Evolutionary conservation across 768 basidiomycete genomes (phyloP), one percentile per base, ranked within the genome.

Genomic region (Psilocybe azurescens): DNA sequence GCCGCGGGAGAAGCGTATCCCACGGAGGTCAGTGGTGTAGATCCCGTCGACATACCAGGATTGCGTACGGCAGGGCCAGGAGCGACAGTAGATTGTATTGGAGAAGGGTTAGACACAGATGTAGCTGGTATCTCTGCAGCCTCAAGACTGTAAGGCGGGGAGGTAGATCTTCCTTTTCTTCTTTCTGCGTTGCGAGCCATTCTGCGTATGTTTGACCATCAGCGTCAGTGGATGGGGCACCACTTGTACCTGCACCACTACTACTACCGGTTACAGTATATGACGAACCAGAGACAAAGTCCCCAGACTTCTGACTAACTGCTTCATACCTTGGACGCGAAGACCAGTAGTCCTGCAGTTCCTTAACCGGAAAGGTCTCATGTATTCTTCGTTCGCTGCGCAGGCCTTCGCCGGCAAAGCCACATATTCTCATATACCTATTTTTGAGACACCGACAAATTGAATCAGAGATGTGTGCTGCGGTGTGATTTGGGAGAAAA

Each of bases 351-450:
- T 92, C 89, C 62, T 89, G 83, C 9, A 93, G 71, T 65, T 91
- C 90, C 61, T 91, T 90, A 33, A 79, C 74, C 0, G 90, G 89
- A 62, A 92, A 87, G 1, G 84, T 81, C 53, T 89, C 89, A 41
- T 78, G 78, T 7, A 92, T 77, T 46, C 77, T 75, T n/a, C 87
- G 84, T 65, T 89, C 89, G 44, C 84, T 81, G 13, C 87, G 86
- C 32, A 93, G 75, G 29, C 78, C 84, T 73, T 92, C 89, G 0
- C 82, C 89, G 2, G 88, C 89, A 66, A 90, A 85, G 14, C 91
- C 90, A 67, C 83, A 85, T 55, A 93, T 86, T 20, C 91, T 85
- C 89, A 91, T 91, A 71, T 90, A 91, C 87, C 86, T 88, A 65
- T 51, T 47, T 55, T 46, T 32, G 32, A 48, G 38, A 36, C 2